These are phyloP conservation scores for Monilinia fructigena DNA, from an alignment of 2,329 filamentous ascomycete genomes.

Conservation along the genomic window DNA sequence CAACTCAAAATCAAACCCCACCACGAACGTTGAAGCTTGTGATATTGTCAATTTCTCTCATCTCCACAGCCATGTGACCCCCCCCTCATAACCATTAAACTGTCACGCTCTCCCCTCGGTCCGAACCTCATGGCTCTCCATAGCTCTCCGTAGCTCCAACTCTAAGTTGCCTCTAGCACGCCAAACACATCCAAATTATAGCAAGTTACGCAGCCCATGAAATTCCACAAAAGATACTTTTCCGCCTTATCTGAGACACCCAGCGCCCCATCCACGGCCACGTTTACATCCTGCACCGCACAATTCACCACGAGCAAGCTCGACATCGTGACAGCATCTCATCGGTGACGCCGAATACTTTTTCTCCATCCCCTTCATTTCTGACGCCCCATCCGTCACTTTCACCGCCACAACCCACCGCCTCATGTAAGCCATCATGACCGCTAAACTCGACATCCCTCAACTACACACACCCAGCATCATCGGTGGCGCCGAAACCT, in stretches of 20 bases:
- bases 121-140: too few relatives aligned
- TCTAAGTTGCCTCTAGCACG: background rate
- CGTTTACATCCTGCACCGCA: background rate
- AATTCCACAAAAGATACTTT: background rate
- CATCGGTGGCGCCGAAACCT: conserved; percentile 4
- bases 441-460: background rate
- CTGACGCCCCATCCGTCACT: background rate
- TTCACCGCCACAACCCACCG: background rate
- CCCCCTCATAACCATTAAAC: too few relatives aligned
- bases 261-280: background rate
- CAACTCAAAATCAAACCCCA: too few relatives aligned
- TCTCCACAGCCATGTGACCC: too few relatives aligned
- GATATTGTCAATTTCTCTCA: too few relatives aligned
- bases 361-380: background rate
- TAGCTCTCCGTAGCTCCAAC: background rate
- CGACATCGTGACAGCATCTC: background rate
- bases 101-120: too few relatives aligned
- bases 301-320: background rate
- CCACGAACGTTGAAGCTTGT: too few relatives aligned
- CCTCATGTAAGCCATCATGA: background rate
- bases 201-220: background rate
- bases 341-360: background rate
- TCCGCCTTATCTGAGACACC: background rate
- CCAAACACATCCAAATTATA: background rate
- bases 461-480: too few relatives aligned